These are phyloP conservation scores for Neurospora sp. DNA, from an alignment of 495 filamentous ascomycete genomes.

Conservation along the genomic window DNA sequence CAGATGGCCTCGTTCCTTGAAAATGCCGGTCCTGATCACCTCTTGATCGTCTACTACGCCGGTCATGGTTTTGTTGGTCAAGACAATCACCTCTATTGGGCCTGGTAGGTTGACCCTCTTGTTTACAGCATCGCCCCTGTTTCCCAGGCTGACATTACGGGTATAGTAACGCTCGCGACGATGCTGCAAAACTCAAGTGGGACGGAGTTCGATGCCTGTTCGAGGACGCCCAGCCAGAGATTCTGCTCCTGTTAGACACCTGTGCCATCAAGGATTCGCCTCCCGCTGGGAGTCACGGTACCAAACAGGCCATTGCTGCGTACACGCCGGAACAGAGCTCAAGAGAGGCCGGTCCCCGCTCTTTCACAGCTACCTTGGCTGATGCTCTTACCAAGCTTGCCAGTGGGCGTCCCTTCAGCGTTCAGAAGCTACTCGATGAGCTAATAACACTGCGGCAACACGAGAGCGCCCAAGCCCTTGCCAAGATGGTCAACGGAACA, in stretches of 20 bases:
- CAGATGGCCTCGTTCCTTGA: constrained; percentile 42
- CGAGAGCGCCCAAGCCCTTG: constrained; percentile 27
- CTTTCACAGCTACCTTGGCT: constrained; percentile 40
- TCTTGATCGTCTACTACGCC: constrained; percentile 48
- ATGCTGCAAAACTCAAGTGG: constrained; percentile 37
- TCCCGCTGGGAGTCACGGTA: constrained; percentile 32
- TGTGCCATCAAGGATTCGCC: constrained; percentile 35
- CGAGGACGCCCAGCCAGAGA: constrained; percentile 40
- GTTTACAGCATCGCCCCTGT: neutral
- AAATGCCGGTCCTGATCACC: constrained; percentile 41
- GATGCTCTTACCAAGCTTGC: constrained; percentile 39
- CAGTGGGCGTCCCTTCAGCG: constrained; percentile 35
- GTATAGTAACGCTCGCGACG: constrained; percentile 30
- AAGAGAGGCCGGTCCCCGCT: constrained; percentile 33
- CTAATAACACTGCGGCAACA: constrained; percentile 31
- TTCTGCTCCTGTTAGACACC: constrained; percentile 38
- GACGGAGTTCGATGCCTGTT: constrained; percentile 40
- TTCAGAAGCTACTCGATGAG: constrained; percentile 42
- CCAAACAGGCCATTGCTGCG: constrained; percentile 47
- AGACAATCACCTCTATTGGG: constrained; percentile 47
- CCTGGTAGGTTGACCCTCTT: constrained; percentile 33
- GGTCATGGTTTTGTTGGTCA: constrained; percentile 40
- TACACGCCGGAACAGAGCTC: constrained; percentile 38
- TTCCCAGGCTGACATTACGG: constrained; percentile 4
- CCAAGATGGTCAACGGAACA: constrained; percentile 33